phyloP scores from a whole-genome alignment of 345 rosid genomes.

The Camelina hispida region DNA sequence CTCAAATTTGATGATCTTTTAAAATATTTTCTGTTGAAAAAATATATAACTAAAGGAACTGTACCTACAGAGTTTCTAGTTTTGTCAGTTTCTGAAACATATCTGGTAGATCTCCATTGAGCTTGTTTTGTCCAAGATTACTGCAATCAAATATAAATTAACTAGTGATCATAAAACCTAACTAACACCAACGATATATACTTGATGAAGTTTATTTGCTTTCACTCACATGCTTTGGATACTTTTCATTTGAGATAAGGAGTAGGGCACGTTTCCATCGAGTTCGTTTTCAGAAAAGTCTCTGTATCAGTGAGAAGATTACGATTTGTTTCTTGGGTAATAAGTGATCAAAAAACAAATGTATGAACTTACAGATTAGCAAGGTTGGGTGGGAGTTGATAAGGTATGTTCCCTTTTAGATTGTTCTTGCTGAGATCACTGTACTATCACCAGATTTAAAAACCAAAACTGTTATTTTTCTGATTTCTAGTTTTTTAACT shows the following conservation, averaged over 20 bases:
- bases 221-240: conserved; percentile 67
- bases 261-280: conserved; percentile 81
- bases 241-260: conserved; percentile 74
- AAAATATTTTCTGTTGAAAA: not conserved
- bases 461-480: conserved; percentile 29
- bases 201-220: not conserved
- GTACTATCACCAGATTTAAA: conserved; percentile 62
- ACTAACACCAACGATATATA: not conserved
- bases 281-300: conserved; percentile 79
- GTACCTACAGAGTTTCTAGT: conserved; percentile 74
- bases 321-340: conserved; percentile 15
- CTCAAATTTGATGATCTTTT: not conserved
- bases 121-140: conserved; percentile 71
- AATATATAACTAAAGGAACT: conserved; percentile 34
- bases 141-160: conserved; percentile 46
- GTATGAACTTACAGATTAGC: conserved; percentile 58
- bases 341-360: conserved; percentile 4
- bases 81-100: conserved; percentile 79
- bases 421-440: conserved; percentile 94
- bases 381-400: conserved; percentile 90
- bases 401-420: conserved; percentile 76
- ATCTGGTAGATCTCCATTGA: conserved; percentile 74
- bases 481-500: not conserved
- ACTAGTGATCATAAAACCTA: conserved; percentile 4
- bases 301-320: conserved; percentile 52